These are phyloP conservation scores for Stephania yunnanensis DNA, from an alignment of 164 flowering plant genomes.

Conservation along the genomic window DNA sequence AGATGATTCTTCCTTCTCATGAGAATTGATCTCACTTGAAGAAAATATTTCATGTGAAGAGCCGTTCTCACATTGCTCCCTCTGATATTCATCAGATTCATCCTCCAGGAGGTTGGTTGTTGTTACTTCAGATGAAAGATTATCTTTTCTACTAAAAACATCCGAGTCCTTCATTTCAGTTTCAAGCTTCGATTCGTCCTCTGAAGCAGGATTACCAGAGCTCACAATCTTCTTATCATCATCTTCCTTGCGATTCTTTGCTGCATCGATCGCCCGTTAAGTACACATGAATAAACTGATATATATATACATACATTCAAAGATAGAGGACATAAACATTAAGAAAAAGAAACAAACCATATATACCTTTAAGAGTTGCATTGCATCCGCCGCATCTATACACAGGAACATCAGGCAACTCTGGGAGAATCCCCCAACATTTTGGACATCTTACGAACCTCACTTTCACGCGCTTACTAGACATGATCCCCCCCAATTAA, in stretches of 20 bases:
- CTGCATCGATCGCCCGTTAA: slow-evolving; percentile 20
- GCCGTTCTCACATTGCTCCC: slow-evolving; percentile 14
- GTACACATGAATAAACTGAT: neutral
- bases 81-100: slow-evolving; percentile 12
- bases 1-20: slow-evolving; percentile 12
- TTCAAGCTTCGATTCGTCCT: slow-evolving; percentile 10
- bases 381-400: slow-evolving; percentile 79
- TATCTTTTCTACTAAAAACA: slow-evolving; percentile 14
- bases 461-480: slow-evolving; percentile 23
- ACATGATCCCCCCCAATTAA: slow-evolving; percentile 27
- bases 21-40: slow-evolving; percentile 15
- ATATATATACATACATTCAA: neutral
- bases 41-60: slow-evolving; percentile 19
- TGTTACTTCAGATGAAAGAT: neutral
- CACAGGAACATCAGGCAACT: slow-evolving; percentile 41
- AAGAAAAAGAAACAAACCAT: neutral
- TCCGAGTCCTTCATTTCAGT: slow-evolving; percentile 17
- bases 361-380: slow-evolving; percentile 53
- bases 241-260: slow-evolving; percentile 27
- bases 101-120: slow-evolving; percentile 14
- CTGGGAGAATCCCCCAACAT: slow-evolving; percentile 53
- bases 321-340: neutral
- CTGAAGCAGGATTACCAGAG: slow-evolving; percentile 15
- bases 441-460: slow-evolving; percentile 73
- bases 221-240: neutral